Percentiles rank a stretch among this genome's conserved stretches.
phyloP scores from a whole-genome alignment of 2,329 filamentous ascomycete species.

The Tolypocladium tundrense region DNA sequence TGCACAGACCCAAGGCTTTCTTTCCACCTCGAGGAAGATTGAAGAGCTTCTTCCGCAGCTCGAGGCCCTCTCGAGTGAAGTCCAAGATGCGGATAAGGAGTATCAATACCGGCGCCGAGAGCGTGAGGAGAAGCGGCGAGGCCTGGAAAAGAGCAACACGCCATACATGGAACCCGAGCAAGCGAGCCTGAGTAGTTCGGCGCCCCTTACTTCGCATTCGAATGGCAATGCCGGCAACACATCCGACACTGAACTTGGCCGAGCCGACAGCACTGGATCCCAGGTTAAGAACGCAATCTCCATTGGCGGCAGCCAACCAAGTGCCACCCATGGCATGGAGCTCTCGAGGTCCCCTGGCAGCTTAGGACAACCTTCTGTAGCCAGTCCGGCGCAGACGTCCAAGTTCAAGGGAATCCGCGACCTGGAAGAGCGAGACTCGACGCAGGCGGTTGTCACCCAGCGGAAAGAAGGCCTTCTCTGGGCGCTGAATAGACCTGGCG shows the following conservation, averaged over 20 bases:
- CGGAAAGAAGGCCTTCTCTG: constrained; percentile 91
- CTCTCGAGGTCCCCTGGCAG: constrained; percentile 49
- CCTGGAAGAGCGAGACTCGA: constrained; percentile 71
- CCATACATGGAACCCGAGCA: constrained; percentile 61
- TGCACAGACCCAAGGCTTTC: constrained; percentile 73
- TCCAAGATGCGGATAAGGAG: constrained; percentile 90
- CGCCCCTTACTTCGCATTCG: constrained; percentile 17
- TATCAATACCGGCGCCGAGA: constrained; percentile 94
- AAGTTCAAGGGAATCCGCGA: constrained; percentile 90
- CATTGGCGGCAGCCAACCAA: constrained; percentile 27
- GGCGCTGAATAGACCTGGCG: constrained; percentile 86
- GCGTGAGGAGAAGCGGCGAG: constrained; percentile 83
- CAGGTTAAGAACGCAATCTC: constrained; percentile 46
- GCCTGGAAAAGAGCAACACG: constrained; percentile 78
- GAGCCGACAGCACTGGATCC: constrained; percentile 65
- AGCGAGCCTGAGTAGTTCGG: constrained; percentile 28
- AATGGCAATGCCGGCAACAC: constrained; percentile 38
- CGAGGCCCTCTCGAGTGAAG: constrained; percentile 78
- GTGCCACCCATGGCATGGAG: constrained; percentile 24
- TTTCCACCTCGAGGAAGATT: constrained; percentile 76
- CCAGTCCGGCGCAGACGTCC: constrained; percentile 40
- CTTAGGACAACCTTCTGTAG: constrained; percentile 31
- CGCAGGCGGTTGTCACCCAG: constrained; percentile 43
- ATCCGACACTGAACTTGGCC: constrained; percentile 59
- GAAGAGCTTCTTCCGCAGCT: constrained; percentile 80